Conservation (phyloP, 2,329 filamentous ascomycete genomes). For the Thermothelomyces thermophilus region DNA sequence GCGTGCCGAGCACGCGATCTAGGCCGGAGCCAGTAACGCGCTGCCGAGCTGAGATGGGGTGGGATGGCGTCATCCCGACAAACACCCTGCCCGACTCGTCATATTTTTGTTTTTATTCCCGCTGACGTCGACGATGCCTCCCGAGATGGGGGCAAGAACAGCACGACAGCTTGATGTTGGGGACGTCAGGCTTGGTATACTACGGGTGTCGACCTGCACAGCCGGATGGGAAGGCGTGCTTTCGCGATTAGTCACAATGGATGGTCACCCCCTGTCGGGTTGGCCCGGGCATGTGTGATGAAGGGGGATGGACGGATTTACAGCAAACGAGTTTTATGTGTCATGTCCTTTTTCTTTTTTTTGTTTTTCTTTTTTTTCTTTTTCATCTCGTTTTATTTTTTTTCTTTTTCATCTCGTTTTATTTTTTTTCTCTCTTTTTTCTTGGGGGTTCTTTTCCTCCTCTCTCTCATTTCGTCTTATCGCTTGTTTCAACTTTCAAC, state of each 20-base stretch:
- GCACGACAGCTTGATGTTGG: background rate
- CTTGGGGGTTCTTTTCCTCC: too few species aligned
- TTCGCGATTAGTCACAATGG: too few species aligned
- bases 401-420: background rate
- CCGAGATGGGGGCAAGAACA: background rate
- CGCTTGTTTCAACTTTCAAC: background rate
- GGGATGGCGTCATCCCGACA: conserved; percentile 10
- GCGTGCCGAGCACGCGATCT: conserved; percentile 19
- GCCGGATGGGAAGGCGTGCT: too few species aligned
- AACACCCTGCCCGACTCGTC: background rate
- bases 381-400: background rate
- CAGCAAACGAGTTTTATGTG: conserved; percentile 4
- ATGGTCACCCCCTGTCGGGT: too few species aligned
- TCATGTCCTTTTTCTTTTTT: background rate
- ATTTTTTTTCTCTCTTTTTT: too few species aligned
- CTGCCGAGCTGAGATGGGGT: background rate
- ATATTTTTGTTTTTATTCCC: too few species aligned
- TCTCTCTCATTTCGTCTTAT: too few species aligned
- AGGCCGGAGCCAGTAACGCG: background rate
- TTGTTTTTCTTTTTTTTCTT: background rate
- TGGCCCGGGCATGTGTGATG: background rate
- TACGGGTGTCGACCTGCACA: background rate
- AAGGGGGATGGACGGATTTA: conserved; percentile 1
- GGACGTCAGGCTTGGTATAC: too few species aligned
- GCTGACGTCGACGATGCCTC: background rate